phyloP scores from a whole-genome alignment of 768 basidiomycete species.

The Omphalotus guepiniiformis region DNA sequence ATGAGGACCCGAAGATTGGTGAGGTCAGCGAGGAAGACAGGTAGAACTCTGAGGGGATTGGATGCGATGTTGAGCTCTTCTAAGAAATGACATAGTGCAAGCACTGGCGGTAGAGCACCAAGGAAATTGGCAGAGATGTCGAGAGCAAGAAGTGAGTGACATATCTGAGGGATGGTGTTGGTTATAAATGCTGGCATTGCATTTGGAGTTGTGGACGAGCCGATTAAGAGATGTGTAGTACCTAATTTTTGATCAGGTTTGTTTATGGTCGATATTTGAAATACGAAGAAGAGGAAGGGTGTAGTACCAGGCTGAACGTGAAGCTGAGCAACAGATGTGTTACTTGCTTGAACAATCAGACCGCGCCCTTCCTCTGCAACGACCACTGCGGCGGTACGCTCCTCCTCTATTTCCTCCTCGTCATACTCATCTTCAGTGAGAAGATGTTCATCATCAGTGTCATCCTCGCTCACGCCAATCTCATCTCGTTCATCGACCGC shows the following conservation, averaged over 20 bases:
- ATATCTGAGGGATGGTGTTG: slow-evolving; percentile 64
- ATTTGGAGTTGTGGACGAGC: slow-evolving; percentile 74
- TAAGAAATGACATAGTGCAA: slow-evolving; percentile 74
- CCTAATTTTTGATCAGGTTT: slow-evolving; percentile 41
- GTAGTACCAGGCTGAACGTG: slow-evolving; percentile 64
- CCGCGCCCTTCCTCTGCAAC: slow-evolving; percentile 82
- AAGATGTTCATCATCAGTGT: slow-evolving; percentile 43
- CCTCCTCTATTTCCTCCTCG: slow-evolving; percentile 51
- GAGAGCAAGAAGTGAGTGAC: slow-evolving; percentile 77
- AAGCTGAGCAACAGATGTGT: slow-evolving; percentile 54
- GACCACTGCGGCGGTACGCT: slow-evolving; percentile 72
- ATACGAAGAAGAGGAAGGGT: neutral
- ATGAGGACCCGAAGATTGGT: slow-evolving; percentile 80
- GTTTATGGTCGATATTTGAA: too few species aligned
- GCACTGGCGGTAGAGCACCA: slow-evolving; percentile 74
- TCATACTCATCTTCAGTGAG: slow-evolving; percentile 46
- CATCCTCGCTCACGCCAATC: slow-evolving; percentile 36
- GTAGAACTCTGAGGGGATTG: slow-evolving; percentile 90
- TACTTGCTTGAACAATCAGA: slow-evolving; percentile 74
- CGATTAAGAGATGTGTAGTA: slow-evolving; percentile 90
- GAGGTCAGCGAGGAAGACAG: slow-evolving; percentile 78
- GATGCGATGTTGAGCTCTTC: slow-evolving; percentile 93
- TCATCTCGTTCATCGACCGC: slow-evolving; percentile 71
- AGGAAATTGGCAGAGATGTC: slow-evolving; percentile 92
- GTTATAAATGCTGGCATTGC: slow-evolving; percentile 75